phyloP scores from a whole-genome alignment of 164 flowering plant genomes.

The Pachysandra terminalis region DNA sequence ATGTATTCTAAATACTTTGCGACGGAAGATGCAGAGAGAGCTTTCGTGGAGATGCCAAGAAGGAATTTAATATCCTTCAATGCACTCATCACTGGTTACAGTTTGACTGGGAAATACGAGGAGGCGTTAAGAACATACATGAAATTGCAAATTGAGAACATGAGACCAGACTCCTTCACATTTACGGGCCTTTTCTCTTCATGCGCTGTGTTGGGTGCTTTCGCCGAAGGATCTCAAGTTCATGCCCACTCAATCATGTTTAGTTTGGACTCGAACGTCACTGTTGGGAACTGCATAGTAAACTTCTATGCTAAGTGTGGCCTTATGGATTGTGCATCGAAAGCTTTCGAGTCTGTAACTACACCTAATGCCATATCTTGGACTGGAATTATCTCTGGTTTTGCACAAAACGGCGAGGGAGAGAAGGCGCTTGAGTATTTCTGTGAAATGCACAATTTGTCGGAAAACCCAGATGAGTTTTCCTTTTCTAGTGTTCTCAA shows the following conservation, averaged over 20 bases:
- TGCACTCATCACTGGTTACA: constrained; percentile 29
- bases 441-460: constrained; percentile 18
- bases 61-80: constrained; percentile 25
- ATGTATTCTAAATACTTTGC: constrained; percentile 27
- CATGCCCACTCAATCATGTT: constrained; percentile 20
- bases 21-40: constrained; percentile 22
- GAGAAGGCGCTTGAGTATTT: constrained; percentile 22
- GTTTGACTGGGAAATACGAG: constrained; percentile 18
- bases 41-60: constrained; percentile 16
- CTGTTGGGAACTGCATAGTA: constrained; percentile 25
- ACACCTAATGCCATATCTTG: constrained; percentile 22
- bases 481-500: constrained; percentile 26
- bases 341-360: constrained; percentile 19
- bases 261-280: constrained; percentile 18
- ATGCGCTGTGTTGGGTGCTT: constrained; percentile 10
- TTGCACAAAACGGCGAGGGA: constrained; percentile 24
- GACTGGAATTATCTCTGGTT: constrained; percentile 27
- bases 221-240: constrained; percentile 26
- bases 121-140: constrained; percentile 16
- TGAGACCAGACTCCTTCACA: constrained; percentile 25
- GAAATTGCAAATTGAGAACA: constrained; percentile 5
- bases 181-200: constrained; percentile 24
- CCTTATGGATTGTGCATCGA: constrained; percentile 18
- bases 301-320: constrained; percentile 29
- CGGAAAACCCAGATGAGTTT: constrained; percentile 24